These are phyloP conservation scores for Plectranthus barbatus DNA, from an alignment of 257 asterid genomes.

Conservation along the genomic window DNA sequence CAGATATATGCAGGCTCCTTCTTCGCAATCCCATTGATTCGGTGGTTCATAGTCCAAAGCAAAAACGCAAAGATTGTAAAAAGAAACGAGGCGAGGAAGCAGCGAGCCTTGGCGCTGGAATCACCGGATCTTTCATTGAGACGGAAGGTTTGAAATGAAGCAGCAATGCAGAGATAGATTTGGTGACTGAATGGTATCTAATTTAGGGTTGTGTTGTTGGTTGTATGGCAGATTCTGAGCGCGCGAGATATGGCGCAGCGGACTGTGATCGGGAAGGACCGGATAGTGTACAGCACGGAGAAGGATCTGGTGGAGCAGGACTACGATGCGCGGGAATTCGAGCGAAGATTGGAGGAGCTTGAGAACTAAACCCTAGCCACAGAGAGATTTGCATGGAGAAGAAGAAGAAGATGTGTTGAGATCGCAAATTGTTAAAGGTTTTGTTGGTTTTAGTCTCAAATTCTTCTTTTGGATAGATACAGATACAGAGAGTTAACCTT, in stretches of 20 bases:
- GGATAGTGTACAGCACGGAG: conserved; percentile 79
- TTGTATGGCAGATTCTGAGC: conserved; percentile 55
- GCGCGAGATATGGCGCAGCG: conserved; percentile 95
- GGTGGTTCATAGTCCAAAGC: conserved; percentile 67
- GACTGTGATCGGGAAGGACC: conserved; percentile 75
- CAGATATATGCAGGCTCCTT: conserved; percentile 97
- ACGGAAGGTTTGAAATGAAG: conserved; percentile 48
- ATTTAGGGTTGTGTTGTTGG: too few species aligned
- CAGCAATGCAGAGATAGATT: too few species aligned
- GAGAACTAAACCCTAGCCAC: too few species aligned
- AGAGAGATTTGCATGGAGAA: too few species aligned
- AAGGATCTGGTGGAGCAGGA: conserved; percentile 73
- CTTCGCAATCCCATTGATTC: conserved; percentile 77
- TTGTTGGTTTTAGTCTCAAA: neutral
- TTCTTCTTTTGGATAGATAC: too few species aligned
- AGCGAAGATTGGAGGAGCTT: conserved; percentile 57
- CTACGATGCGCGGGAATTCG: conserved; percentile 78
- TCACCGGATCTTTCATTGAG: conserved; percentile 67
- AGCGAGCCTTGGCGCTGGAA: conserved; percentile 59
- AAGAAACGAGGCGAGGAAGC: conserved; percentile 67
- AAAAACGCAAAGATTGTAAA: conserved; percentile 53
- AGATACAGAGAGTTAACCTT: too few species aligned
- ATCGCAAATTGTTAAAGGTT: neutral
- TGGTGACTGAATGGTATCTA: too few species aligned
- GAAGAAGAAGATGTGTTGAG: neutral